Evolutionary conservation across 2,329 filamentous ascomycete genomes (phyloP), one percentile per base, ranked within the genome.

Genomic region (Nemania serpens): DNA sequence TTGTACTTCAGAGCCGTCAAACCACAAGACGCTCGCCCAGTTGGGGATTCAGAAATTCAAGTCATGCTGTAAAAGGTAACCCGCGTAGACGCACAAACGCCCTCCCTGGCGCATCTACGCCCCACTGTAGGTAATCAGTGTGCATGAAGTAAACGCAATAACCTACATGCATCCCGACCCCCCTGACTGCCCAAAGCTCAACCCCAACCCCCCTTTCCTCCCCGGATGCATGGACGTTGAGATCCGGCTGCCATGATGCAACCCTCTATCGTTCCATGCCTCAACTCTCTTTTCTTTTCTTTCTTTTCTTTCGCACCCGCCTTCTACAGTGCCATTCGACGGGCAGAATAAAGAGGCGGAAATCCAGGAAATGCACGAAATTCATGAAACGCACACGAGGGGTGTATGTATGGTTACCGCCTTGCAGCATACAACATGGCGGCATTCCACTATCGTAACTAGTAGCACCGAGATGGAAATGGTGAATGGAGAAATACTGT

Each of bases 141-240:
- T 49, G n/a, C 41, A 61, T 46, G 43, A 20, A 34, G 41, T 47
- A 22, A 42, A 52, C 25, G 36, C 33, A 51, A 47, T 18, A 36
- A 41, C 41, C 12, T 57, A 11, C 37, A 43, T 50, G 11, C 11
- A 39, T 39, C 15, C 4, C 15, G n/a, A 25, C 17, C 29, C 43
- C 45, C 50, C 25, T 29, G 25, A 29, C 25, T 7, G 25, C 25
- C 25, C 25, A 29, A 29, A 29, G 4, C 25, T 7, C 25, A 29
- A 29, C 25, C 25, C 25, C 25, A 29, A 29, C 25, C 43, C 18
- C 41, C 22, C 15, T 33, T 22, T 43, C 48, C 50, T 54, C 53
- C 41, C 34, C 55, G 58, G 61, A 64, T 55, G 58, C 52, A 53
- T 41, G 22, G 51, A 39, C 51, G 58, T 63, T 55, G 58, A 61